Evolutionary conservation across 805 yeast species (phyloP), one percentile per base, ranked within the genome.

Genomic region (Ogataea methanolica): DNA sequence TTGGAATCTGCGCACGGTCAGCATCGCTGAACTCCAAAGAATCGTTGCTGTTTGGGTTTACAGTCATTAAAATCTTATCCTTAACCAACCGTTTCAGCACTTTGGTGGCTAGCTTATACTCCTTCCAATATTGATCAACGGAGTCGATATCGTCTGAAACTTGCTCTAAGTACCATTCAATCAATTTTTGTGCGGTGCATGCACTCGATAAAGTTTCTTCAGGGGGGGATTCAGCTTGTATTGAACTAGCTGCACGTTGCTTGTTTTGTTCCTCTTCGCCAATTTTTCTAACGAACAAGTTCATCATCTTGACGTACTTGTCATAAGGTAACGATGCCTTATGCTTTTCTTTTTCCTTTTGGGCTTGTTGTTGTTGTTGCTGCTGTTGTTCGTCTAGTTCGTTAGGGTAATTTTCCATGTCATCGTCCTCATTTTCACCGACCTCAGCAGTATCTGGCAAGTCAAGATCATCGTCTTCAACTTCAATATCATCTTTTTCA

Each of bases 401-500:
- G 15, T 43, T 38, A 22, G 19, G 42, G 15, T 40, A 43, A 37
- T 29, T 45, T 14, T 49, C 58, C 29, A 49, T 57, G 16, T 54
- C 58, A 17, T 52, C 68, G 12, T 54, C 62, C 5, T 50, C 58
- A 12, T 60, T 61, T 19, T 51, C 60, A 3, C 67, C 76, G 7
- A 12, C 9, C 9, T 26, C 31, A 26, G 12, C 31, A 26, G 31
- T 26, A 12, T 26, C 31, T 26, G 31, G 31, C 11, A 26, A 26
- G 31, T 26, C 31, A 26, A 26, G 31, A 6, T 26, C 31, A 31
- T 77, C 90, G n/a, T 81, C 95, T 12, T 82, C 94, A 41, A 92
- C 74, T 50, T 88, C 94, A 37, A 92, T 77, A 63, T 92, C 98
- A 57, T 92, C 98, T 65, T 85, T 85, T 63, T 94, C 97, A 37